Conservation (phyloP, 768 basidiomycete species). For the Crassisporium funariophilum region DNA sequence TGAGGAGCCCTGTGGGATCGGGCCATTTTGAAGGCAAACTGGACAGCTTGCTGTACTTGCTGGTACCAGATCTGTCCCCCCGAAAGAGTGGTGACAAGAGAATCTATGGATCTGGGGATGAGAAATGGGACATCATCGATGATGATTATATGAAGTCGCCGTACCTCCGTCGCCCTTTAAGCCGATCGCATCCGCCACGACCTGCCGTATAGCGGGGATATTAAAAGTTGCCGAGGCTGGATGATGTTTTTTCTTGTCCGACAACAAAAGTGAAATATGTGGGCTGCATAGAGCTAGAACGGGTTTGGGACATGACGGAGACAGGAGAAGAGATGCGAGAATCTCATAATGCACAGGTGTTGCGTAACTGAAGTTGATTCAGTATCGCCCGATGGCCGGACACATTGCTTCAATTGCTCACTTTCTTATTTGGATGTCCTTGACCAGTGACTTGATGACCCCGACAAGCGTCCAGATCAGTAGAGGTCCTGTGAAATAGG, state of each 20-base stretch:
- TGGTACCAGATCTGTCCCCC: conserved; percentile 44
- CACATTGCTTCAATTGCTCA: conserved; percentile 28
- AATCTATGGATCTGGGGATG: conserved; percentile 18
- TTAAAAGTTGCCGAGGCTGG: conserved; percentile 15
- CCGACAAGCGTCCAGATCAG: conserved; percentile 82
- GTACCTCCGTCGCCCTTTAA: conserved; percentile 38
- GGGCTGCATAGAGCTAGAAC: conserved; percentile 67
- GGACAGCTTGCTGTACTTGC: conserved; percentile 59
- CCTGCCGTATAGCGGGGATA: conserved; percentile 35
- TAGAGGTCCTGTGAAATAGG: conserved; percentile 73
- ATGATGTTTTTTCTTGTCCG: conserved; percentile 34
- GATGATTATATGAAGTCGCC: conserved; percentile 8
- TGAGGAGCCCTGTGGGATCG: conserved; percentile 62
- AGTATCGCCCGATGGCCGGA: not conserved
- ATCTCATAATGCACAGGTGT: conserved; percentile 60
- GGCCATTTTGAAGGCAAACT: conserved; percentile 56
- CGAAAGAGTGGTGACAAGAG: conserved; percentile 13
- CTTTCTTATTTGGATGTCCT: conserved; percentile 60
- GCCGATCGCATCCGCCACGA: conserved; percentile 41
- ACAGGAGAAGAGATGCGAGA: conserved; percentile 65
- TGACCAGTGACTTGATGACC: conserved; percentile 62
- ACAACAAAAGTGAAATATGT: conserved; percentile 47
- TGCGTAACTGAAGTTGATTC: conserved; percentile 24
- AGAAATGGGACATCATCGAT: conserved; percentile 7
- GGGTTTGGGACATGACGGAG: conserved; percentile 63